Evolutionary conservation across 2,329 filamentous ascomycete species (phyloP).

Genomic region (Colletotrichum musae): DNA sequence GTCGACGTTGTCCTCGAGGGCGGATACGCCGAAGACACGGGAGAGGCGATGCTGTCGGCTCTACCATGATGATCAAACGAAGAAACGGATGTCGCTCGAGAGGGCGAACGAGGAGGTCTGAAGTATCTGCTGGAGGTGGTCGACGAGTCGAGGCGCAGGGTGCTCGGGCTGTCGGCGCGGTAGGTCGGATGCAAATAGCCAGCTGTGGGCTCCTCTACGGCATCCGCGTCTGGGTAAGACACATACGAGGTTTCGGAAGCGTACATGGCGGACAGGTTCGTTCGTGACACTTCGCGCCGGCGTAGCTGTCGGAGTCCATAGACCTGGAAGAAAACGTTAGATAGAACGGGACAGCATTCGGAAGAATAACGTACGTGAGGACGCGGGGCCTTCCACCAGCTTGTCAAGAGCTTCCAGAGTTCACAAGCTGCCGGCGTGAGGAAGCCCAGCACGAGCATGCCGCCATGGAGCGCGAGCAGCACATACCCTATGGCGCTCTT

Average conservation of each 20-base stretch:
- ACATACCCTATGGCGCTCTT: constrained; percentile 80
- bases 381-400: constrained; percentile 15
- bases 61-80: constrained; percentile 19
- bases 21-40: constrained; percentile 3
- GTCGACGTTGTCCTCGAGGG: constrained; percentile 15
- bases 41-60: constrained; percentile 20
- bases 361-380: constrained; percentile 38
- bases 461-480: constrained; percentile 75
- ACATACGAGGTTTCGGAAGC: constrained; percentile 2
- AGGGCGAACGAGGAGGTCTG: constrained; percentile 34
- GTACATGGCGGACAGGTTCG: constrained; percentile 28
- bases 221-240: constrained; percentile 9
- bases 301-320: constrained; percentile 48
- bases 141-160: constrained; percentile 6
- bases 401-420: constrained; percentile 24
- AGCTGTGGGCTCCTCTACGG: constrained; percentile 13
- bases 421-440: constrained; percentile 70
- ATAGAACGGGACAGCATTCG: background rate
- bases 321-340: constrained; percentile 10
- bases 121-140: constrained; percentile 33
- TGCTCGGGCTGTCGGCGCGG: constrained; percentile 30
- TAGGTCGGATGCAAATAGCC: constrained; percentile 25
- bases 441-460: constrained; percentile 78
- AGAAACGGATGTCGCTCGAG: constrained; percentile 19
- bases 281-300: constrained; percentile 41